Evolutionary conservation across 2,329 filamentous ascomycete genomes (phyloP), one percentile per base, ranked within the genome.

Genomic region (Dactylellina sp.): DNA sequence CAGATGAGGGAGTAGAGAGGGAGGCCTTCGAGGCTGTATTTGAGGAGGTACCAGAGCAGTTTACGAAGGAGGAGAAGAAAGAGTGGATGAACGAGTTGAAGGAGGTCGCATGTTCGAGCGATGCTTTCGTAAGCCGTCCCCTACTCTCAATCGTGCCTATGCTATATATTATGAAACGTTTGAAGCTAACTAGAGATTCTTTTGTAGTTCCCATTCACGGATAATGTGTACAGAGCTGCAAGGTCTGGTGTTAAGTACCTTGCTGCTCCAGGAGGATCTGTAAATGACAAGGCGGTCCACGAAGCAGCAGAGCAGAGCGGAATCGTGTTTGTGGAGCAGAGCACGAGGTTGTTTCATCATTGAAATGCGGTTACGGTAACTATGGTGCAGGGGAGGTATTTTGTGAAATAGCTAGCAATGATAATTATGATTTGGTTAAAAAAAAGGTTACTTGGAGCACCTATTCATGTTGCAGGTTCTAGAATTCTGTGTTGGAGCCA

Each of bases 321-420:
- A 63, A 96, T 98, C 79, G 93, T 90, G 47, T 97, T 98, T 83
- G 91, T 98, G 39, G 93, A 99, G 86, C 95, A 99, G 86, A 92
- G 90, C 81, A 90, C 91, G 71, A 89, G 95, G 78, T 86, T 98
- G 77, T 98, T 98, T 89, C 94, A 97, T 83, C 94, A 98, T 83
- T 98, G 90, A 81, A 42, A 50, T 7, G 32, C 0, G 7, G 22
- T 42, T 40, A 16, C 37, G 37, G 37, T 4, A 16, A n/a, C n/a
- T n/a, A n/a, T n/a, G n/a, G n/a, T n/a, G n/a, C n/a, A n/a, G n/a
- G n/a, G 37, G 12, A 14, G n/a, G 9, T 25, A 39, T 49, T 22
- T 57, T 56, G 7, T 9, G 9, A 56, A 40, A 20, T 7, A 16
- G 5, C 7, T 12, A 14, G n/a, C 37, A 16, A 40, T 40, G n/a